Conservation (phyloP, 2,329 filamentous ascomycete genomes). For the Penicillium sp. region DNA sequence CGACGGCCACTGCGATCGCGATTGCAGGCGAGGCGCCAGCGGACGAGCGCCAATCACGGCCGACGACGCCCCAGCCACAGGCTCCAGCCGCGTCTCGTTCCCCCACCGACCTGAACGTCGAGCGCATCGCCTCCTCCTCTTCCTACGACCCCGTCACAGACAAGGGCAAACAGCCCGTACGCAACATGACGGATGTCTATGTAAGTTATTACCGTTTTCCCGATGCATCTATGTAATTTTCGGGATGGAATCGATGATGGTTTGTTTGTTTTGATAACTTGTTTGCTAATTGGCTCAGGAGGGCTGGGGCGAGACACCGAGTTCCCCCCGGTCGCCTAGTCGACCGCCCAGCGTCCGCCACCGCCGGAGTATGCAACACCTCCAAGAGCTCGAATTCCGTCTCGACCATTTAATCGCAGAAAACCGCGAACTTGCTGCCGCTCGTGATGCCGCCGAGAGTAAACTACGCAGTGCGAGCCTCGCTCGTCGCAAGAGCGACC, state of each 20-base stretch:
- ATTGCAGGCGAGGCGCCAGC: constrained; percentile 58
- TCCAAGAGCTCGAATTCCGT: constrained; percentile 81
- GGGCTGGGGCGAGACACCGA: constrained; percentile 84
- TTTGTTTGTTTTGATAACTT: constrained; percentile 10
- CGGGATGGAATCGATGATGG: constrained; percentile 16
- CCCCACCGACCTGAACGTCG: constrained; percentile 38
- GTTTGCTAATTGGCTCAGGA: constrained; percentile 63
- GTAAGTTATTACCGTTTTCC: constrained; percentile 63
- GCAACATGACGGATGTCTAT: constrained; percentile 91
- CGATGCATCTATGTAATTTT: constrained; percentile 26
- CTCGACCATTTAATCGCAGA: constrained; percentile 85
- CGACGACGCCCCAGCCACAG: constrained; percentile 38
- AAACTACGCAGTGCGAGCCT: constrained; percentile 61
- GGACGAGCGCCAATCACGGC: constrained; percentile 29
- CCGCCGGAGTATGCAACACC: constrained; percentile 94
- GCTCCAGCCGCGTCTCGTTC: constrained; percentile 28
- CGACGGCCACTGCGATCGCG: constrained; percentile 55
- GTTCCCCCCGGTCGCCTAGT: constrained; percentile 88
- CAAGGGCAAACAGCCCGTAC: constrained; percentile 81
- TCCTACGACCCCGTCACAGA: constrained; percentile 78
- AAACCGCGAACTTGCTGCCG: constrained; percentile 78
- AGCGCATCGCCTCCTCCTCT: constrained; percentile 54
- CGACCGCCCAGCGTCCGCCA: constrained; percentile 95
- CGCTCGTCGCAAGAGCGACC: constrained; percentile 59
- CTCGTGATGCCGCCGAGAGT: constrained; percentile 71